Conservation (phyloP, 1,284 basidiomycete species). For the Cutaneotrichosporon curvatum region DNA sequence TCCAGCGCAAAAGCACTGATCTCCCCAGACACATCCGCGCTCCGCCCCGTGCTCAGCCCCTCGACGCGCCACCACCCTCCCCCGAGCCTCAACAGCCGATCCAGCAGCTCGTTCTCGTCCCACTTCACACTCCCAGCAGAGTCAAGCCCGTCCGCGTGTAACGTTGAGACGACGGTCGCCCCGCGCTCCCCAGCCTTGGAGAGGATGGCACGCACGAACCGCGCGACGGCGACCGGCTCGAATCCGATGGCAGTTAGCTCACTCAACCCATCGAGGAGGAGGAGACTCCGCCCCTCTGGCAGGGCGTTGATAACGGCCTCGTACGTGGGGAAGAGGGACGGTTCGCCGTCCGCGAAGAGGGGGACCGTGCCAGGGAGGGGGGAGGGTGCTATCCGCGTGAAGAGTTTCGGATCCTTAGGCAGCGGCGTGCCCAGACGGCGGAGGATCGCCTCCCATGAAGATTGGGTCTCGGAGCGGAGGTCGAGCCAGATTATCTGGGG, state of each 20-base stretch:
- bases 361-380: slow-evolving; percentile 19
- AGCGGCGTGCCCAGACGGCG: slow-evolving; percentile 8
- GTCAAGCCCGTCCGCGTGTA: slow-evolving; percentile 35
- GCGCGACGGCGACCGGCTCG: slow-evolving; percentile 15
- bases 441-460: slow-evolving; percentile 22
- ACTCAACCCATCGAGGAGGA: slow-evolving; percentile 40
- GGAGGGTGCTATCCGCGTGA: slow-evolving; percentile 26
- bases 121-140: background rate
- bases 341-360: slow-evolving; percentile 20
- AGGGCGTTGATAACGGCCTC: slow-evolving; percentile 8
- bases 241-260: slow-evolving; percentile 34
- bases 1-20: slow-evolving; percentile 11
- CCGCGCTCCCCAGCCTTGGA: slow-evolving; percentile 9
- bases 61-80: slow-evolving; percentile 39
- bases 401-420: slow-evolving; percentile 3
- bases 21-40: slow-evolving; percentile 43
- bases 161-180: slow-evolving; percentile 24
- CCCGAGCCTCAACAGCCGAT: slow-evolving; percentile 24
- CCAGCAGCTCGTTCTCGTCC: slow-evolving; percentile 20
- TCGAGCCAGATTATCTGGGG: slow-evolving; percentile 35
- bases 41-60: slow-evolving; percentile 35
- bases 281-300: slow-evolving; percentile 9
- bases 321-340: slow-evolving; percentile 25
- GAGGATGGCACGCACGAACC: slow-evolving; percentile 34
- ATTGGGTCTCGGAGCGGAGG: slow-evolving; percentile 29